Percentiles rank a stretch among this genome's conserved stretches.
Evolutionary conservation across 768 basidiomycete species (phyloP).

Genomic region (Kwoniella pini): DNA sequence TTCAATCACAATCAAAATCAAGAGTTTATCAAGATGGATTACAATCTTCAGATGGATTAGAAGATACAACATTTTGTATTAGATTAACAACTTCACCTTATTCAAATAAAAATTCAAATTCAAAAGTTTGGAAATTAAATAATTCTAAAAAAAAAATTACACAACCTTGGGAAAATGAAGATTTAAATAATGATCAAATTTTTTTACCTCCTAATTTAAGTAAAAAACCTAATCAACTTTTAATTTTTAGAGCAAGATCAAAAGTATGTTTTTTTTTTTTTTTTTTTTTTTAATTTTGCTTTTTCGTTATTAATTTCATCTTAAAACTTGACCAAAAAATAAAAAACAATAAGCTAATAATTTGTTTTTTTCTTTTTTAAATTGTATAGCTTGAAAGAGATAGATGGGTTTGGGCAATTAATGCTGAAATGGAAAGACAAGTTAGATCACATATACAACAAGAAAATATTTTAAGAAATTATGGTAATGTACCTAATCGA

Average conservation of each 20-base stretch:
- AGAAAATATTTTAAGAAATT: slow-evolving; percentile 67
- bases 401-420: slow-evolving; percentile 92
- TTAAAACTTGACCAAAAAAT: too few relatives aligned
- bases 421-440: slow-evolving; percentile 81
- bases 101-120: slow-evolving; percentile 59
- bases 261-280: slow-evolving; percentile 36
- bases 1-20: too few relatives aligned
- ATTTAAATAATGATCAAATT: slow-evolving; percentile 5
- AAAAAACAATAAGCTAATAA: too few relatives aligned
- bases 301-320: too few relatives aligned
- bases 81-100: slow-evolving; percentile 24
- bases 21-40: slow-evolving; percentile 87
- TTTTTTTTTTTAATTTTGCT: neutral
- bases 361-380: neutral
- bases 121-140: slow-evolving; percentile 29
- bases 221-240: slow-evolving; percentile 50
- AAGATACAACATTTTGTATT: slow-evolving; percentile 83
- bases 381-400: slow-evolving; percentile 74
- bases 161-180: slow-evolving; percentile 39
- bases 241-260: slow-evolving; percentile 51
- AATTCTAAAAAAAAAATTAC: slow-evolving; percentile 21
- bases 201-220: slow-evolving; percentile 61
- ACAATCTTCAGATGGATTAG: slow-evolving; percentile 78
- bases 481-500: slow-evolving; percentile 60
- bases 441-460: slow-evolving; percentile 65